Base-by-base conservation (phyloP, 495 filamentous ascomycete genomes). In the Elasticomyces elasticus region DNA sequence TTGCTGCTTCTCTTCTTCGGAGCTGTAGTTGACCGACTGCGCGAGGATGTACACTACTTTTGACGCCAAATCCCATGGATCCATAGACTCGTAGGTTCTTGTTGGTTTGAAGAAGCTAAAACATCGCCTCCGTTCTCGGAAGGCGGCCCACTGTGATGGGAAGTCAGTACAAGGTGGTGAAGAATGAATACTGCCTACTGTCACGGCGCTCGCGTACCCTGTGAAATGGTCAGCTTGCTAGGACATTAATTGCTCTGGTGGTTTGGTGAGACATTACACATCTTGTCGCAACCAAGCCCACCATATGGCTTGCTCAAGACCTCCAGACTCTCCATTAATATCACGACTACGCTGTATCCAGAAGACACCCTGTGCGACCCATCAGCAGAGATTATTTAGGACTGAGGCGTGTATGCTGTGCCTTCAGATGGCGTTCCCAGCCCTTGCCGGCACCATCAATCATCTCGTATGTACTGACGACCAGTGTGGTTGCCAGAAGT, bases 321-420 rank as follows among this genome's bases (percentile, higher is more conserved):
- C 67, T 27, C 55, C 60, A 3, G 65, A 65, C 41, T 68, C 65
- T 41, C 66, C 68, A 38, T 71, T 59, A 46, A 67, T 68, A 27
- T 65, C 58, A 38, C 67, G 68, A 19, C 64, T 68, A n/a, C 67
- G 54, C 45, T 68, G 68, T 15, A 68, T 71, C 67, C 68, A 69
- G 53, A 68, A 71, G 22, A 69, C 59, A 40, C 61, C 61, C 30
- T 33, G 15, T 33, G n/a, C n/a, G n/a, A n/a, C n/a, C n/a, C n/a
- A n/a, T n/a, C n/a, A n/a, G n/a, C n/a, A n/a, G n/a, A n/a, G n/a
- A n/a, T n/a, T n/a, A n/a, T n/a, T n/a, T n/a, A n/a, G n/a, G n/a
- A n/a, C n/a, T n/a, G n/a, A n/a, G n/a, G n/a, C n/a, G n/a, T n/a
- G n/a, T n/a, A n/a, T n/a, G n/a, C n/a, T n/a, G n/a, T 33, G 30